phyloP scores from a whole-genome alignment of 164 flowering plant species.

The Amborella trichopoda region DNA sequence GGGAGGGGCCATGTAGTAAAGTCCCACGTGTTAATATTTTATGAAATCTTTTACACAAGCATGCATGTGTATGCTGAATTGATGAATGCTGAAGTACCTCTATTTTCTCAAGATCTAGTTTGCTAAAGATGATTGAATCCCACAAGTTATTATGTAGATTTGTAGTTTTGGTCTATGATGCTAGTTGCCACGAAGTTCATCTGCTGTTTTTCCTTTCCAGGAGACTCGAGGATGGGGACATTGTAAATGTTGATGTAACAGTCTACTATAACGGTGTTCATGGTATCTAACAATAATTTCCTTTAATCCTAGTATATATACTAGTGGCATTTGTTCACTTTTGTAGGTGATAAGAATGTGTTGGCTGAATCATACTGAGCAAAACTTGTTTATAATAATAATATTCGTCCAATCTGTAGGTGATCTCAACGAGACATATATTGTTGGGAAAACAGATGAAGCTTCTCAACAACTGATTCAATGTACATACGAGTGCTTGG shows the following conservation, averaged over 20 bases:
- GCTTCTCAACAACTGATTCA: slow-evolving; percentile 62
- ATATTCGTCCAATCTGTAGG: slow-evolving; percentile 27
- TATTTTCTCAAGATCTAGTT: too few species aligned
- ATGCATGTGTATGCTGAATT: too few species aligned
- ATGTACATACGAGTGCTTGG: slow-evolving; percentile 91
- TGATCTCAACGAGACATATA: slow-evolving; percentile 90
- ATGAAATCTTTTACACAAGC: too few species aligned
- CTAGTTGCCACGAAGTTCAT: not conserved
- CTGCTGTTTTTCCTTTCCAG: slow-evolving; percentile 22
- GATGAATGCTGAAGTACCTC: too few species aligned
- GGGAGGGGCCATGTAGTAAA: not conserved
- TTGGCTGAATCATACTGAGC: too few species aligned
- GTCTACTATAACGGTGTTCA: slow-evolving; percentile 93
- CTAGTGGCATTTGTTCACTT: not conserved
- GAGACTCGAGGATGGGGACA: slow-evolving; percentile 95
- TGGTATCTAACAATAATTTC: slow-evolving; percentile 60
- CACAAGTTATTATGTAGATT: too few species aligned
- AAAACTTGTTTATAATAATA: not conserved
- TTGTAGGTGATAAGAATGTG: not conserved
- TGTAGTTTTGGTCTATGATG: too few species aligned
- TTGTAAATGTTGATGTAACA: slow-evolving; percentile 86
- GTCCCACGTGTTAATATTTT: too few species aligned
- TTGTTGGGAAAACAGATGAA: slow-evolving; percentile 96
- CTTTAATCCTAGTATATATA: slow-evolving; percentile 1
- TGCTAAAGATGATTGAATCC: too few species aligned